A percentile compares a stretch with the other conserved stretches of the same genome.
Conservation (phyloP, 495 filamentous ascomycete species). For the Penicillium salamii region DNA sequence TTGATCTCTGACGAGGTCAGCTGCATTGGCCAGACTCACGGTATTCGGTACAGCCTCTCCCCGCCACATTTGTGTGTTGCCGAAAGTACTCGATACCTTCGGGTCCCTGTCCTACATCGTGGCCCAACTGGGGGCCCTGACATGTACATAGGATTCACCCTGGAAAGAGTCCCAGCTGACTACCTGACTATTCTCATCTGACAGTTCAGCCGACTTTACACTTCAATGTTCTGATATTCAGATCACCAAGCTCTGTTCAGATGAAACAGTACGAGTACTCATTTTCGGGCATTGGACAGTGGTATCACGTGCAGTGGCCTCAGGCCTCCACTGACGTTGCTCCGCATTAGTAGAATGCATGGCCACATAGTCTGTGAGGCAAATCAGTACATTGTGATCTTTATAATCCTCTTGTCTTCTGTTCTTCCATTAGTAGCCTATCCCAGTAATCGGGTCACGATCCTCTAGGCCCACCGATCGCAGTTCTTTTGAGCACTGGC, state of each 20-base stretch:
- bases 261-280: neutral
- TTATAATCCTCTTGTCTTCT: neutral
- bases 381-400: neutral
- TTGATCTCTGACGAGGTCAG: neutral
- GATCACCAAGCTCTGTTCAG: neutral
- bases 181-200: neutral
- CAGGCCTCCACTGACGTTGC: constrained; percentile 1
- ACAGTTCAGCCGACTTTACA: neutral
- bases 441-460: constrained; percentile 1
- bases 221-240: neutral
- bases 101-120: constrained; percentile 2
- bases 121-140: neutral
- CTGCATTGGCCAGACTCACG: neutral
- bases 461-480: constrained; percentile 5
- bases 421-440: neutral
- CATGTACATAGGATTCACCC: neutral
- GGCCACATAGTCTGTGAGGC: neutral
- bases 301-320: constrained; percentile 6
- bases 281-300: neutral
- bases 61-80: constrained; percentile 5
- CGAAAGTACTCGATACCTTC: neutral
- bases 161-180: too few relatives aligned
- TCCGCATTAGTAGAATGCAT: constrained; percentile 3
- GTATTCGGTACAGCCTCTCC: constrained; percentile 4
- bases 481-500: constrained; percentile 7